Evolutionary conservation across 1,284 basidiomycete genomes (phyloP), one percentile per base, ranked within the genome.

Genomic region (Coniferiporia sulphurascens): DNA sequence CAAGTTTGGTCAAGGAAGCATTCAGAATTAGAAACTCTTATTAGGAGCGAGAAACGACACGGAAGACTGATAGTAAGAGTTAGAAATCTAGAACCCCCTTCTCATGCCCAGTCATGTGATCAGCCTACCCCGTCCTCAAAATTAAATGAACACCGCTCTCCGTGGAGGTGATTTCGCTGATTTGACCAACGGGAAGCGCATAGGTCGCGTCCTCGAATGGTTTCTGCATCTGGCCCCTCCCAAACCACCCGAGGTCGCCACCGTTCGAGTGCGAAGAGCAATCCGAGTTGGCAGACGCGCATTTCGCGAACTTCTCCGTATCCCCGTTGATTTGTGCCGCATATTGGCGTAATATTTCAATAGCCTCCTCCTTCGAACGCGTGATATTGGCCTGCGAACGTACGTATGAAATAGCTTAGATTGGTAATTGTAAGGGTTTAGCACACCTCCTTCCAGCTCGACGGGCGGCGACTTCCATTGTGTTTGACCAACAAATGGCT

Each of bases 91-190:
- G 27, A 27, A 27, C 2, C 27, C 13, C 41, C 19, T 53, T 78
- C 38, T 10, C 38, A 41, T 41, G 38, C 9, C 38, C 27, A 5
- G 27, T 27, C 38, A 41, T 41, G 38, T 15, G 9, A 15, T 41
- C 15, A 41, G 38, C 38, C 38, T 73, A 97, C 9, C 79, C 94
- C 51, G 94, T 97, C 66, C 96, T 83, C 73, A 96, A 76, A 69
- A 99, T 93, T 65, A 98, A 72, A 73, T 99, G 97, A 12, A 97
- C 91, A n/a, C 97, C 97, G 65, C 92, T 95, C 68, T 98, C 96
- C 44, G 95, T 91, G 68, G 86, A 86, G 70, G 98, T 82, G 55
- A 98, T 78, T 52, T 85, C 88, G 73, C 92, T 95, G 66, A 98
- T 86, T 73, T 93, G 76, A 13, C 90, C 93, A n/a, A 91, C 82